Evolutionary conservation across 768 basidiomycete genomes (phyloP), one percentile per base, ranked within the genome.

Genomic region (Zangia roseola): DNA sequence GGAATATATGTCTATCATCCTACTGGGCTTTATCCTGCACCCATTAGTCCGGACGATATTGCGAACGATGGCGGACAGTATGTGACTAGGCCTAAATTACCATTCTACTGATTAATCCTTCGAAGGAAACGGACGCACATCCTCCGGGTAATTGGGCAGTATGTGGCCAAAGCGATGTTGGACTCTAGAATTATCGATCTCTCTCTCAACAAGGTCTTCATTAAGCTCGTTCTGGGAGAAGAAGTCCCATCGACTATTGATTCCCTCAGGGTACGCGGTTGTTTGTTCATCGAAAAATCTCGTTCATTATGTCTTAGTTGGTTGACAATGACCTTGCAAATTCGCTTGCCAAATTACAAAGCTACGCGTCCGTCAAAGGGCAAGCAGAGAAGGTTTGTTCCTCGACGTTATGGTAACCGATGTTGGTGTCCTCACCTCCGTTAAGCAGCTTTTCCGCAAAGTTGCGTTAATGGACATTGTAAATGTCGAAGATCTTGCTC

Each of bases 181-280:
- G 97, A 99, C 69, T 97, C 94, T 10, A 82, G 97, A 17, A 97
- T 98, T 63, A 95, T 98, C 69, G 97, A 98, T 66, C 75, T 98
- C 56, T 85, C 90, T 24, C 84, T 98, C 67, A 97, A 93, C 74
- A 92, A 90, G 66, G 73, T 95, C n/a, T 97, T 98, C 78, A 74
- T 98, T 55, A 92, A 91, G 66, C 78, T 91, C 43, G 78, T 94
- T 6, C 80, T 98, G 13, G 92, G 91, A 19, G 89, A 94, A 55
- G 84, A 90, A 31, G 78, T 98, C 23, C 87, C 91, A 13, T 72
- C 89, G 55, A 89, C 86, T 4, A 79, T 95, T 47, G 81, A 88
- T n/a, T 83, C 84, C 6, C 78, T 98, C 43, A 87, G 83, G 70
- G 90, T 93, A 51, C 46, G 77, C 67, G n/a, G 26, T 35, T 39